phyloP scores from a whole-genome alignment of 148 eudicot species.

The Silene latifolia region DNA sequence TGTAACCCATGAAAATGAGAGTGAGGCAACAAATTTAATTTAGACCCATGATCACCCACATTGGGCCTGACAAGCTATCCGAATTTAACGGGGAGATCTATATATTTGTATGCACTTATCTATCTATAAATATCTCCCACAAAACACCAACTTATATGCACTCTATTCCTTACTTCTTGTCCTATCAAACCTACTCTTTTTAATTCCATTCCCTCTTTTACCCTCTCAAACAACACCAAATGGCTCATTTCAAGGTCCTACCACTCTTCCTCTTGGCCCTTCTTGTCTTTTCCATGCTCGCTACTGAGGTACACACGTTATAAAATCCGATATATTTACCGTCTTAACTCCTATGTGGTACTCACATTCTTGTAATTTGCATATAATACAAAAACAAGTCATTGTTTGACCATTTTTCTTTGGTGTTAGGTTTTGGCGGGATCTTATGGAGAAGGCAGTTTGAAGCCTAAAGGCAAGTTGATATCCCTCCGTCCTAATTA shows the following conservation, averaged over 20 bases:
- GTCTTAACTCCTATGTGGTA: neutral
- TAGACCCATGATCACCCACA: neutral
- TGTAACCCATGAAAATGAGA: neutral
- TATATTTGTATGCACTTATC: neutral
- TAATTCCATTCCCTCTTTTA: neutral
- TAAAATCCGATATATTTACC: too few species aligned
- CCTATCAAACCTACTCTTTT: neutral
- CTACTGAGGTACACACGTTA: slow-evolving; percentile 17
- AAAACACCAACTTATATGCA: neutral
- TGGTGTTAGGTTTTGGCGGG: slow-evolving; percentile 14
- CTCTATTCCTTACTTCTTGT: neutral
- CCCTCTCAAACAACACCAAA: neutral
- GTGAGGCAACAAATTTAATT: neutral
- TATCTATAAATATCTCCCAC: slow-evolving; percentile 11
- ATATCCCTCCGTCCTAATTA: too few species aligned
- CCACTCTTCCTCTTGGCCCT: slow-evolving; percentile 24
- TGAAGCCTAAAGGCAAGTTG: slow-evolving; percentile 13
- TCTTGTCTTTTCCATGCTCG: slow-evolving; percentile 25
- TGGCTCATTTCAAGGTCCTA: slow-evolving; percentile 21
- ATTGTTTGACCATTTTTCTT: neutral
- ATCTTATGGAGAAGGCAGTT: slow-evolving; percentile 11
- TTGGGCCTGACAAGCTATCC: neutral
- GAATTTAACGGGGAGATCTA: neutral
- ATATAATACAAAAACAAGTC: neutral
- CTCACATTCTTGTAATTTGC: neutral